Evolutionary conservation across 2,329 filamentous ascomycete genomes (phyloP).

Genomic region (Sporothrix humicola): DNA sequence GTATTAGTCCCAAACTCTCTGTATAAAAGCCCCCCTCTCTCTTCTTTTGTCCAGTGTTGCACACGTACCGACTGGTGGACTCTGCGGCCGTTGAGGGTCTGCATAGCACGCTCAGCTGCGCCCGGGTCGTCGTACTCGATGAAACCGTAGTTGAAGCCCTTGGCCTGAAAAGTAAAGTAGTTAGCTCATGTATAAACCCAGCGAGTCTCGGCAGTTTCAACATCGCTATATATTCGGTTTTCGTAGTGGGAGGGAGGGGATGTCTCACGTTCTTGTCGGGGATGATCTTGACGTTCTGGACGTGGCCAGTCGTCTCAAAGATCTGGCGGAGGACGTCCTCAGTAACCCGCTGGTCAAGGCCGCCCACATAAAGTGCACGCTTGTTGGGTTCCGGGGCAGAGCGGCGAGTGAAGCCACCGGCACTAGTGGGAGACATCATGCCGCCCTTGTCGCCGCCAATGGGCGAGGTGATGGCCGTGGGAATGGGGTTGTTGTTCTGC

Average conservation of each 20-base stretch:
- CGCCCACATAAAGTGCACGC: constrained; percentile 93
- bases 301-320: constrained; percentile 97
- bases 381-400: constrained; percentile 98
- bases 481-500: constrained; percentile 94
- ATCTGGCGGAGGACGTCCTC: constrained; percentile 97
- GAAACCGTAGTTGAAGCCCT: constrained; percentile 99
- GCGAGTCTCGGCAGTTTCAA: no score
- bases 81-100: constrained; percentile 90
- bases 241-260: neutral
- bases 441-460: constrained; percentile 69
- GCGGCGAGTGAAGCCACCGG: constrained; percentile 81
- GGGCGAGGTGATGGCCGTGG: constrained; percentile 87
- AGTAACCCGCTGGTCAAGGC: constrained; percentile 90
- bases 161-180: constrained; percentile 61
- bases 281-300: constrained; percentile 99
- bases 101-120: constrained; percentile 95
- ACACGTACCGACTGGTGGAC: constrained; percentile 90
- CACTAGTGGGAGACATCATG: constrained; percentile 84
- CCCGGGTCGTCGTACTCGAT: constrained; percentile 98
- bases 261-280: constrained; percentile 94
- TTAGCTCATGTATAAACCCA: neutral
- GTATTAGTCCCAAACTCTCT: constrained; percentile 11
- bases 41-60: neutral
- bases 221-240: no score
- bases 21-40: neutral